phyloP scores from a whole-genome alignment of 1,284 basidiomycete genomes.

The Cutaneotrichosporon curvatum region DNA sequence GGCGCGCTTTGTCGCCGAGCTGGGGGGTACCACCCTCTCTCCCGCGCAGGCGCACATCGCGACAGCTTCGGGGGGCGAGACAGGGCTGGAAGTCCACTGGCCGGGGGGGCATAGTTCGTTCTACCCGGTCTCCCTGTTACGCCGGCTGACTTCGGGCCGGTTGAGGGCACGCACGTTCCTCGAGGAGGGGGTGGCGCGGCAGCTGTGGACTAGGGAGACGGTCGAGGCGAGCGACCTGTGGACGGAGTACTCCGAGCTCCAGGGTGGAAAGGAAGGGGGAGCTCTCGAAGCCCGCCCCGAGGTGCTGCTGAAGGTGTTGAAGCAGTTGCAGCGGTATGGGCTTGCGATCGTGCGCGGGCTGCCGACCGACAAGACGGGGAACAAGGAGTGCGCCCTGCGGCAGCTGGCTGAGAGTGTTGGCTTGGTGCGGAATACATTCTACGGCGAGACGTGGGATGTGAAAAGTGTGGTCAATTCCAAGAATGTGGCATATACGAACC shows the following conservation, averaged over 20 bases:
- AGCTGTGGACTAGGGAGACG: constrained; percentile 10
- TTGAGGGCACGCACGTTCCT: constrained; percentile 11
- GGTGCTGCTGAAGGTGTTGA: constrained; percentile 18
- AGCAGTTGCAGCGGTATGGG: constrained; percentile 50
- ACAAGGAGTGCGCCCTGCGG: constrained; percentile 60
- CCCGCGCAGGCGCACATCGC: constrained; percentile 28
- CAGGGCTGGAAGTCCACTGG: constrained; percentile 11
- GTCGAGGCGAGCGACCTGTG: constrained; percentile 5
- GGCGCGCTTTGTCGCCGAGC: constrained; percentile 30
- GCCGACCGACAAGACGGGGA: constrained; percentile 53
- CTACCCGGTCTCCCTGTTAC: constrained; percentile 14
- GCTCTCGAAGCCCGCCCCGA: constrained; percentile 6
- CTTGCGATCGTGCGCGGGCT: constrained; percentile 54
- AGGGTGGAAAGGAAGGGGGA: constrained; percentile 2
- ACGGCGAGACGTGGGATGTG: constrained; percentile 87
- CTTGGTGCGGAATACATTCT: constrained; percentile 78
- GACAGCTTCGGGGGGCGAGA: constrained; percentile 29
- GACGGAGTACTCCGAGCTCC: constrained; percentile 10
- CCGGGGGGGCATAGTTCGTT: constrained; percentile 9
- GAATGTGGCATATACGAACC: constrained; percentile 93
- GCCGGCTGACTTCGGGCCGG: constrained; percentile 6
- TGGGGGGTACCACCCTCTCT: constrained; percentile 46
- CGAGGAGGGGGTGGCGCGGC: constrained; percentile 5
- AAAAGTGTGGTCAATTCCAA: constrained; percentile 60
- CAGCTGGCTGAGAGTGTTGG: constrained; percentile 62